Evolutionary conservation across 2,329 filamentous ascomycete genomes (phyloP), one percentile per base, ranked within the genome.

Genomic region (Aspergillus pseudoglaucus): DNA sequence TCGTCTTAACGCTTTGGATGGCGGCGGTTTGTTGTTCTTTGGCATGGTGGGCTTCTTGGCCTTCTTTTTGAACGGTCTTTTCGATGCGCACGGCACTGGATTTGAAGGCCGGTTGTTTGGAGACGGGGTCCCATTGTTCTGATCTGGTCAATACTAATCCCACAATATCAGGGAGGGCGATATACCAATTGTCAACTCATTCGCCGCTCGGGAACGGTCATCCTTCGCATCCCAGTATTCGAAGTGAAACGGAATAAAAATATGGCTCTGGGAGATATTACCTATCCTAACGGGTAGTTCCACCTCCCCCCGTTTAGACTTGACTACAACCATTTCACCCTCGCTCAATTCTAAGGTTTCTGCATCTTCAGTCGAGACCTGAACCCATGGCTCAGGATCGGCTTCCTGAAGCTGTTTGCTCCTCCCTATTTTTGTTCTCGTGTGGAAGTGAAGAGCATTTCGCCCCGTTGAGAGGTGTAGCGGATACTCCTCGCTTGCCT

Each of bases 171-270:
- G 37, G 20, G 8, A 17, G 3, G 39, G 2, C 14, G 41, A 48
- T 54, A 47, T 59, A 68, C 65, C 60, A 23, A 59, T 56, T 9
- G 68, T 70, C 9, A 70, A 54, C 47, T 70, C 67, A 51, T 69
- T 69, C 0, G 65, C 67, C 6, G 67, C 67, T 15, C 62, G 48
- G 2, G 66, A 59, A 30, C 59, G 40, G 6, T 57, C 62, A 41
- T 64, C 63, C n/a, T 59, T 56, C 7, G 55, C 51, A 53, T 70
- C 67, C 40, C 56, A 70, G 44, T 69, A 69, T 6, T 65, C 65
- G 53, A 65, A 69, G 44, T 70, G 67, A 41, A 70, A 70, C 2
- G 66, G 66, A n/a, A 69, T 65, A 42, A 70, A 70, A 5, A 62
- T 58, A 42, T 69, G 64, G 2, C 66, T 64, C 17, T 56, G 32